Conservation (phyloP, 2,329 filamentous ascomycete genomes). For the Xylaria sp. region DNA sequence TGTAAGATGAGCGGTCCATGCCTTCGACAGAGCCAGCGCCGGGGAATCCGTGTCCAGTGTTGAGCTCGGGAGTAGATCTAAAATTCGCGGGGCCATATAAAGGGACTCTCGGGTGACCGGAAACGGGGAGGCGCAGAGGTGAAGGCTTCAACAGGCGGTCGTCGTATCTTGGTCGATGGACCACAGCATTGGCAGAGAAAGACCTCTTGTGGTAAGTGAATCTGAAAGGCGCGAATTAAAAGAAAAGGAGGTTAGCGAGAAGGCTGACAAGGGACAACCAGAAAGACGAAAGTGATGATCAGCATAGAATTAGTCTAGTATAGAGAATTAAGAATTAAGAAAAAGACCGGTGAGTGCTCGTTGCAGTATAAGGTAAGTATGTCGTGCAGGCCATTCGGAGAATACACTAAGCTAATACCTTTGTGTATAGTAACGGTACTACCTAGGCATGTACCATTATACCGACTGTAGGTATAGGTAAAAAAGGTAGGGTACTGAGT, state of each 20-base stretch:
- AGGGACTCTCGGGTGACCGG: slow-evolving; percentile 20
- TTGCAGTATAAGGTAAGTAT: not conserved
- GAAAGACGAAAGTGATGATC: slow-evolving; percentile 42
- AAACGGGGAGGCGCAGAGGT: slow-evolving; percentile 23
- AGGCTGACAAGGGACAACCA: slow-evolving; percentile 19
- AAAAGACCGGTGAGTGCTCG: slow-evolving; percentile 29
- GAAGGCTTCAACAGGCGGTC: slow-evolving; percentile 40
- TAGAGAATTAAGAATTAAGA: slow-evolving; percentile 15
- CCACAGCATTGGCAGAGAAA: slow-evolving; percentile 42
- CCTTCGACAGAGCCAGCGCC: slow-evolving; percentile 30
- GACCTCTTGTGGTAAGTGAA: slow-evolving; percentile 43
- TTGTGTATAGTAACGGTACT: not conserved
- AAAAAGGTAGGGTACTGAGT: not conserved
- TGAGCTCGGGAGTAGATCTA: slow-evolving; percentile 37
- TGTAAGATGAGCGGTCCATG: slow-evolving; percentile 39
- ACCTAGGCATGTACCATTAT: not conserved
- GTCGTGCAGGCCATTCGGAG: not conserved
- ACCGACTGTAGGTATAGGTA: not conserved
- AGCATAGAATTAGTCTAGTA: slow-evolving; percentile 28
- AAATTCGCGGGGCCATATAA: slow-evolving; percentile 39
- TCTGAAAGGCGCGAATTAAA: slow-evolving; percentile 36
- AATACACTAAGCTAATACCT: not conserved
- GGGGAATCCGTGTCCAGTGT: slow-evolving; percentile 33
- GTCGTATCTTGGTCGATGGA: slow-evolving; percentile 40
- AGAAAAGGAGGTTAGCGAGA: slow-evolving; percentile 42